Base-by-base conservation (phyloP, 2,329 filamentous ascomycete species). In the Hypoxylon sp. region DNA sequence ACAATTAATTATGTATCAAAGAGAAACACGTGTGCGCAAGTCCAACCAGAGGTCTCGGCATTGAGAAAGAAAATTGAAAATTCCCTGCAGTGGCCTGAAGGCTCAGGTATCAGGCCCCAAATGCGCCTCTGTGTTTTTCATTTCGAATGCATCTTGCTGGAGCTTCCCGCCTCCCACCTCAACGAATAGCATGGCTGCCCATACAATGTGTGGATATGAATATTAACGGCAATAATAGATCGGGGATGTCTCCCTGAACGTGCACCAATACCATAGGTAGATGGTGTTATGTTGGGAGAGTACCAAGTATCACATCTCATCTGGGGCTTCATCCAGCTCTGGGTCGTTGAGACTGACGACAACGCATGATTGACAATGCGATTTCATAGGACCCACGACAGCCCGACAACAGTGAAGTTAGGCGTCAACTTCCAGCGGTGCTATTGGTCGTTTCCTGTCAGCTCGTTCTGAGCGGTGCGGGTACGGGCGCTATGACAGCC, bases 321-420 rank as follows among this genome's bases (percentile, higher is more conserved):
- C 23, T 21, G 30, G 27, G n/a, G 51, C 6, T 26, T 20, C 38
- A 19, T 44, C 32, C 20, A 38, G 36, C 23, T 32, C 32, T 35
- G 32, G 26, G 26, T 26, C 40, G 41, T 31, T 40, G 37, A 41
- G 31, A 46, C 25, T 17, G 30, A 38, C 41, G 34, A 51, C 51
- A 46, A 49, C 46, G 32, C 46, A 51, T 36, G 43, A 23, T 26
- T 17, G 34, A 19, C 26, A 19, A 34, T 19, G 8, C 15, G 16
- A 43, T 38, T 42, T 36, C 13, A 47, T 47, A 52, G 44, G 42
- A 26, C 37, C 43, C 49, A 46, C 49, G 36, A 46, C 36, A 46
- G 32, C 40, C 30, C 25, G n/a, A n/a, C n/a, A n/a, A n/a, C n/a
- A n/a, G n/a, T 19, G 41, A 41, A 29, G 49, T 37, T 43, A 26